These are phyloP conservation scores for Solanum virginianum DNA, from an alignment of 257 asterid genomes.

Conservation along the genomic window DNA sequence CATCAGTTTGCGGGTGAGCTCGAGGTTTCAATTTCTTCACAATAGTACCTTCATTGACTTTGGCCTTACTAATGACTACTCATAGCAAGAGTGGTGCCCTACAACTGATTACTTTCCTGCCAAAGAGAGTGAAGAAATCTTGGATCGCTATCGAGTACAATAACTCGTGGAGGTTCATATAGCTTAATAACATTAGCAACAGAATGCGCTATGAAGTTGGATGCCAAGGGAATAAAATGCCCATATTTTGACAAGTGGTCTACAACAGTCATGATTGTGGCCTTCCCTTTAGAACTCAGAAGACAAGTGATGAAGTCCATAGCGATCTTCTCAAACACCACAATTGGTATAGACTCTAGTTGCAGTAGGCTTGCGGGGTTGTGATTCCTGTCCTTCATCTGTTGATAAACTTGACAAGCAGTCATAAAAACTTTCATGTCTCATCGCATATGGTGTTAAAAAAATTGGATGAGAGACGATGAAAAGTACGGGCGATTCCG, in stretches of 20 bases:
- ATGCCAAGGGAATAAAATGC: background rate
- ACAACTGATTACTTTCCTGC: background rate
- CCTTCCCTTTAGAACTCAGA: background rate
- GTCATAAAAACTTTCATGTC: background rate
- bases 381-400: background rate
- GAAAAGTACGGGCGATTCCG: background rate
- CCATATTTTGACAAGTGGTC: background rate
- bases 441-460: background rate
- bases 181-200: background rate
- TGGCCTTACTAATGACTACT: no score
- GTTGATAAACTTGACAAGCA: background rate
- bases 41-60: no score
- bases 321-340: background rate
- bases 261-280: background rate
- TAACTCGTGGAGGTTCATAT: background rate
- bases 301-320: background rate
- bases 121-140: background rate
- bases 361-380: background rate
- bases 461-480: background rate
- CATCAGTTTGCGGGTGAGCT: background rate
- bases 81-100: background rate
- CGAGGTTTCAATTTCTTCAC: no score
- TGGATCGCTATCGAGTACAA: background rate
- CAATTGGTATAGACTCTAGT: background rate
- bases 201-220: background rate